Base-by-base conservation (phyloP, 2,329 filamentous ascomycete genomes). In the Nemania sp. region DNA sequence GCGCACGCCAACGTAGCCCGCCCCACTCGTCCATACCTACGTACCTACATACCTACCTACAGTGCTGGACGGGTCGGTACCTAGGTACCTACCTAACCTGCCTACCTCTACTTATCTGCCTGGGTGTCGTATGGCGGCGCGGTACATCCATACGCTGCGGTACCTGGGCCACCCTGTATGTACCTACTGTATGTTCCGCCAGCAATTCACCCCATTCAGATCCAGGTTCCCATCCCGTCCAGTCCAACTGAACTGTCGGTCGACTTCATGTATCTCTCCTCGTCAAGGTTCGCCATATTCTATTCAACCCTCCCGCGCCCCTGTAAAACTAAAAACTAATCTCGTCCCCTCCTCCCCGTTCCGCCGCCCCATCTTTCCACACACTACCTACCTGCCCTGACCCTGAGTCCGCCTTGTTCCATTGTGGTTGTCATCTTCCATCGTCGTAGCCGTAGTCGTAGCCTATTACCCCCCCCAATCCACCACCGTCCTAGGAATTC, bases 291-390 rank as follows among this genome's bases (percentile, higher is more conserved):
- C 53, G 32, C 56, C 47, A 51, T 62, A 15, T 54, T 27, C 49
- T n/a, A n/a, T n/a, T n/a, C n/a, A n/a, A 59, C 43, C 35, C 52
- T 64, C 47, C 67, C n/a, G n/a, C n/a, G n/a, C n/a, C 67, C 68
- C 64, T 70, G 64, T 55, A 69, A 64, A 53, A 59, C 56, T 67
- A 62, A 69, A 64, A 53, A 59, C 56, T 67, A 62, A 54, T 43
- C 29, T 26, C 26, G 47, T 69, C 67, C 60, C 62, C 62, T n/a
- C n/a, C 64, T 64, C 65, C 58, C 65, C 61, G 51, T 67, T 70
- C 60, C 64, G 67, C 60, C 56, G 67, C 64, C 64, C 64, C 67
- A 67, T 69, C 67, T 64, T 69, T 67, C 57, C 57, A 51, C 57
- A 51, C 62, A 43, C 47, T 60, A 47, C 62, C 54, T 66, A 52